Conservation (phyloP, 768 basidiomycete species). For the Pulveroboletus frians region DNA sequence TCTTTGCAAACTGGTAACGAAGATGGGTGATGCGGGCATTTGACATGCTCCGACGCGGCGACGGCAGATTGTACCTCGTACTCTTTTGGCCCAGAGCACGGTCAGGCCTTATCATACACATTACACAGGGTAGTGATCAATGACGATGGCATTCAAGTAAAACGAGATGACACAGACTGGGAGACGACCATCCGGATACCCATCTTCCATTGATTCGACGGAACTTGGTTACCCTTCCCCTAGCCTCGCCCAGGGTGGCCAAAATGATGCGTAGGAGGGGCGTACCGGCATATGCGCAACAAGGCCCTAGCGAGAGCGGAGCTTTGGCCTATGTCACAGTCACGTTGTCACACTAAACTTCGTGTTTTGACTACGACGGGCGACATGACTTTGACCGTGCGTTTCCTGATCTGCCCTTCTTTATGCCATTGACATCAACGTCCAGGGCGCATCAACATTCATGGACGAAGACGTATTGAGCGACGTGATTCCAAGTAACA, state of each 20-base stretch:
- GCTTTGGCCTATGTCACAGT: slow-evolving; percentile 22
- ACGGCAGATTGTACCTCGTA: not conserved
- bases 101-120: too few relatives aligned
- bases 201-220: too few relatives aligned
- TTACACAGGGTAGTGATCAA: too few relatives aligned
- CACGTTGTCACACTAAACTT: slow-evolving; percentile 12
- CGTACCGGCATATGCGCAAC: too few relatives aligned
- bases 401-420: slow-evolving; percentile 6
- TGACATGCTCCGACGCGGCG: not conserved
- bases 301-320: not conserved
- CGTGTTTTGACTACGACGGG: slow-evolving; percentile 21
- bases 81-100: not conserved
- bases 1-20: too few relatives aligned
- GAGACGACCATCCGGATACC: not conserved
- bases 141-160: too few relatives aligned
- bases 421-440: not conserved
- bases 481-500: slow-evolving; percentile 87
- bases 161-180: too few relatives aligned
- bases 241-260: too few relatives aligned
- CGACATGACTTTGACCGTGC: slow-evolving; percentile 21
- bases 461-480: slow-evolving; percentile 80
- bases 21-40: not conserved
- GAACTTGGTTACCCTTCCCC: too few relatives aligned
- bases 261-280: too few relatives aligned
- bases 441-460: slow-evolving; percentile 12